Conservation (phyloP, 345 rosid genomes). For the Reutealis trisperma region DNA sequence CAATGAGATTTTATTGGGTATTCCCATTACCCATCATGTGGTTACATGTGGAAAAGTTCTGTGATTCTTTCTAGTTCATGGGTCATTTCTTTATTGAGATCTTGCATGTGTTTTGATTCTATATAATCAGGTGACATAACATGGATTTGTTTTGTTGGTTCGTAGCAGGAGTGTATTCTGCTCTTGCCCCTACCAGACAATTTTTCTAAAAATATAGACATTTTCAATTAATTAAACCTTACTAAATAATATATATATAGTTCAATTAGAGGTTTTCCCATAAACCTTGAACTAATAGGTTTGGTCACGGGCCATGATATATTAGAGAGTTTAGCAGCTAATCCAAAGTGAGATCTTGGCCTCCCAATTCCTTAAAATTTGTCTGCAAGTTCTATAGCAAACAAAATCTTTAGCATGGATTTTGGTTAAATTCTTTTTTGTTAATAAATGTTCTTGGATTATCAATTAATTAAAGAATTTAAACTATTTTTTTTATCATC, state of each 20-base stretch:
- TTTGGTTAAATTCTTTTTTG: neutral
- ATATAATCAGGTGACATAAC: conserved; percentile 32
- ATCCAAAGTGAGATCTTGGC: neutral
- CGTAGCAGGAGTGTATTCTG: conserved; percentile 2
- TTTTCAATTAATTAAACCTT: too few species aligned
- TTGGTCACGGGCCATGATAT: too few species aligned
- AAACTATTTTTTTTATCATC: too few species aligned
- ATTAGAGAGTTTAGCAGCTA: too few species aligned
- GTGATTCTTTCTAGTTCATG: conserved; percentile 28
- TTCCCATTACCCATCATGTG: conserved; percentile 58
- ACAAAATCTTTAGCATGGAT: neutral
- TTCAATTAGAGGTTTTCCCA: too few species aligned
- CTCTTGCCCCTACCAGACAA: too few species aligned
- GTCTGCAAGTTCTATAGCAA: neutral
- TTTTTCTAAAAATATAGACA: too few species aligned
- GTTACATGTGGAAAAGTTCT: conserved; percentile 45
- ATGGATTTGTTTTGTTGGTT: conserved; percentile 37
- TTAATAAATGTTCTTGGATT: too few species aligned
- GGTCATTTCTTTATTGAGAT: conserved; percentile 24
- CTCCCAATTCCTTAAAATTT: neutral
- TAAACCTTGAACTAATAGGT: neutral
- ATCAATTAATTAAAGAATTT: too few species aligned
- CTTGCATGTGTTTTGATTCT: conserved; percentile 54
- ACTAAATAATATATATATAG: too few species aligned
- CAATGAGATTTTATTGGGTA: conserved; percentile 29